phyloP scores from a whole-genome alignment of 129 eudicot species.

The Flaveria sonorensis region DNA sequence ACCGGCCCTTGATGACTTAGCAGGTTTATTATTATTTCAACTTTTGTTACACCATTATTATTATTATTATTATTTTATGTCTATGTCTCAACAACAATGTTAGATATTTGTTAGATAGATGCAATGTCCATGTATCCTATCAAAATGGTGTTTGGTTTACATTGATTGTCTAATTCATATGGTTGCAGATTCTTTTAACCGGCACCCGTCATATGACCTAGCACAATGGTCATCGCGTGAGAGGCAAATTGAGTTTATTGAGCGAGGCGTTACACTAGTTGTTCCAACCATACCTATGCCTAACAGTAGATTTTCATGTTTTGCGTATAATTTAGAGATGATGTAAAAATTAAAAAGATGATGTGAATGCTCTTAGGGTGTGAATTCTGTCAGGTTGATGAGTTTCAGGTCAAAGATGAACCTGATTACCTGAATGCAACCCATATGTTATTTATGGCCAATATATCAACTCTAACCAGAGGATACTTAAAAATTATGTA shows the following conservation, averaged over 20 bases:
- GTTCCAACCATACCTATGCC: background rate
- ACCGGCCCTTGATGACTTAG: constrained; percentile 13
- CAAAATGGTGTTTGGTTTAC: background rate
- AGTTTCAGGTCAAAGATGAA: background rate
- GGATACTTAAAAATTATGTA: background rate
- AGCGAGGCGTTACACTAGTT: background rate
- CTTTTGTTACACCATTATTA: constrained; percentile 13
- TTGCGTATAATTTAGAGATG: too few relatives aligned
- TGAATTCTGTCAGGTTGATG: background rate
- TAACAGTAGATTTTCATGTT: background rate
- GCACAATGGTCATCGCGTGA: too few relatives aligned
- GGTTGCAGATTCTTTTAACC: background rate
- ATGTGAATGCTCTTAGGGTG: background rate
- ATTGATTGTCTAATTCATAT: background rate
- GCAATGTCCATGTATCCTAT: background rate
- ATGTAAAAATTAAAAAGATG: too few relatives aligned
- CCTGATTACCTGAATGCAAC: background rate
- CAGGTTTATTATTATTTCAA: background rate
- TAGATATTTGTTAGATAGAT: background rate
- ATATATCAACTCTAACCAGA: background rate
- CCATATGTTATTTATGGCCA: background rate
- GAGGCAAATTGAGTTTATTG: background rate
- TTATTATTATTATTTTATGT: background rate
- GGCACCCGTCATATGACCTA: too few relatives aligned
- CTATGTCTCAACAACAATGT: background rate